These are phyloP conservation scores for Vanrija sp. DNA, from an alignment of 1,284 basidiomycete species.

Conservation along the genomic window DNA sequence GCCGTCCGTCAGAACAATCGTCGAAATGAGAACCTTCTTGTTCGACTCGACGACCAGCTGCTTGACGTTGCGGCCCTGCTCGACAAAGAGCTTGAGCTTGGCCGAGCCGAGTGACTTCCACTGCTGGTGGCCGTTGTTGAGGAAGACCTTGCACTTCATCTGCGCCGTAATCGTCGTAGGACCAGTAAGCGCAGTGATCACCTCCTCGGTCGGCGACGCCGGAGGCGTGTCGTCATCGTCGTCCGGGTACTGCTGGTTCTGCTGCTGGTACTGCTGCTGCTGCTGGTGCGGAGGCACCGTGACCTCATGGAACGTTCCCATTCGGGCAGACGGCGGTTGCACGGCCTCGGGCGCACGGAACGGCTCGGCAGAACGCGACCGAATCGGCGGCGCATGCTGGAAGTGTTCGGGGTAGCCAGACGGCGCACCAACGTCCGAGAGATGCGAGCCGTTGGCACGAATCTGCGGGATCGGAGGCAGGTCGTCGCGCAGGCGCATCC, in stretches of 20 bases:
- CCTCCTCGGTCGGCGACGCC: slow-evolving; percentile 62
- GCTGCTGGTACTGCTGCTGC: slow-evolving; percentile 25
- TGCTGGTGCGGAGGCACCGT: background rate
- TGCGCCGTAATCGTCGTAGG: slow-evolving; percentile 77
- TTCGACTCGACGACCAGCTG: slow-evolving; percentile 88
- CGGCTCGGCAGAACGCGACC: slow-evolving; percentile 36
- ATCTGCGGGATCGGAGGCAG: slow-evolving; percentile 29
- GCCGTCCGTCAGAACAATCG: slow-evolving; percentile 90
- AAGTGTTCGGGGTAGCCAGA: background rate
- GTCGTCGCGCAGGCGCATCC: background rate
- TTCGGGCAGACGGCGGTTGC: slow-evolving; percentile 28
- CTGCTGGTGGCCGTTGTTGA: slow-evolving; percentile 89
- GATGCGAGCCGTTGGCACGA: slow-evolving; percentile 24
- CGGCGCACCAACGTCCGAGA: slow-evolving; percentile 26
- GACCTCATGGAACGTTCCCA: slow-evolving; percentile 24
- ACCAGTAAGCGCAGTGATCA: slow-evolving; percentile 55
- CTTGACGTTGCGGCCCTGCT: slow-evolving; percentile 77
- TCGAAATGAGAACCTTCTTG: slow-evolving; percentile 79
- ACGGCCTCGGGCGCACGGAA: slow-evolving; percentile 24
- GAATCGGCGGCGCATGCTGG: slow-evolving; percentile 8
- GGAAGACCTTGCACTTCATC: slow-evolving; percentile 98
- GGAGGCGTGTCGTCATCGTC: slow-evolving; percentile 67
- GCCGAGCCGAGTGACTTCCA: slow-evolving; percentile 94
- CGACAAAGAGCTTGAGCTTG: slow-evolving; percentile 76
- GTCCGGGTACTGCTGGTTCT: slow-evolving; percentile 24